Evolutionary conservation across 129 eudicot genomes (phyloP), one percentile per base, ranked within the genome.

Genomic region (Lactuca sativa): DNA sequence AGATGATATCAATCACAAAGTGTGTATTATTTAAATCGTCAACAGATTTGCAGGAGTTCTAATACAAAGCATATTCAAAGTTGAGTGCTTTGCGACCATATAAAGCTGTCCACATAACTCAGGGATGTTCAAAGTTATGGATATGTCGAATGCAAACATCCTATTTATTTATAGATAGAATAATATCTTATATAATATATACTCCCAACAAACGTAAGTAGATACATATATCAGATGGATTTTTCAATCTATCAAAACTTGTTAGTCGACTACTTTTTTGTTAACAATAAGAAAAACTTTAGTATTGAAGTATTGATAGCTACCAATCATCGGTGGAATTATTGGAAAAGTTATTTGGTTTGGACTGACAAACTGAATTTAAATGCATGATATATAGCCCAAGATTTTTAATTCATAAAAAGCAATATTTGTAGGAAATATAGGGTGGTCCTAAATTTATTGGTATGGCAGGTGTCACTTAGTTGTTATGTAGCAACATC

Each of bases 401-500:
- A 68, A 68, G 7, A 68, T 51, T 68, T 60, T 54, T 0, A 67
- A 51, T 31, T 10, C 41, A 33, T 33, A 49, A 67, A 68, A 60
- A 32, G 59, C 15, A 62, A 53, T 47, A 56, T 62, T 21, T 49
- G 43, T 30, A 59, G 69, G 43, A 66, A 36, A 40, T 61, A 69
- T 61, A 52, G 59, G 44, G 52, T 62, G 81, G 75, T 76, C 81
- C 81, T 25, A 76, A 61, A 69, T 30, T 76, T 76, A 76, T 69
- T 76, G 64, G 62, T 69, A 62, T 76, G 71, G 75, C 65, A 76
- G 81, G 81, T 69, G 75, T 61, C 59, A 76, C 6, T 62, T 69
- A 76, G 75, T 76, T 68, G 75, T 68, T 69, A 76, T 69, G 59
- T 76, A 76, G 80, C 80, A 69, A 76, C 75, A 76, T 76, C 81